phyloP scores from a whole-genome alignment of 371 early-diverging fungal species.

The Synchytrium microbalum region DNA sequence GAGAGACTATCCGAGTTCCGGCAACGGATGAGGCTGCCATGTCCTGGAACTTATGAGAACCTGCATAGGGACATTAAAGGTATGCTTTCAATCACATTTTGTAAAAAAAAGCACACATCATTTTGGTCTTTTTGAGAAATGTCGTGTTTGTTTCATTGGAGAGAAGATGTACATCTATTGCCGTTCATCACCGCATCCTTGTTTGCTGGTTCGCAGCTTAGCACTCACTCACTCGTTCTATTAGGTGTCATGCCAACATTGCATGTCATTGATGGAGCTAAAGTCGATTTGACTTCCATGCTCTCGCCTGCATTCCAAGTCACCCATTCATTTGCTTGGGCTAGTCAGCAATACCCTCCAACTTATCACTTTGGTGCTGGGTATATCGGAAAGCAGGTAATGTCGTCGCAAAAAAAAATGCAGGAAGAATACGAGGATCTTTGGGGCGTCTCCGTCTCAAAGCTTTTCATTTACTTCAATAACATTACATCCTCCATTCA shows the following conservation, averaged over 20 bases:
- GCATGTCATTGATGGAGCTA: constrained; percentile 89
- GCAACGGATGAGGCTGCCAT: constrained; percentile 61
- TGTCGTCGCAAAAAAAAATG: not conserved
- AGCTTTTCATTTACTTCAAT: not conserved
- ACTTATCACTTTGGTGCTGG: constrained; percentile 82
- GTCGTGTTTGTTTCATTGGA: not conserved
- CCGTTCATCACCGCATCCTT: too few species aligned
- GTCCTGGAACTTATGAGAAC: constrained; percentile 81
- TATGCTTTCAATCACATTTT: constrained; percentile 28
- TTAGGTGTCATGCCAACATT: constrained; percentile 69
- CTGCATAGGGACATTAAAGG: constrained; percentile 78
- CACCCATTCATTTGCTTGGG: constrained; percentile 84
- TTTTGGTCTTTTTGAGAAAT: not conserved
- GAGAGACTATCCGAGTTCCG: constrained; percentile 15
- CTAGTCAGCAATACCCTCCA: constrained; percentile 66
- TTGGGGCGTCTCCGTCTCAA: not conserved
- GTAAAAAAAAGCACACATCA: too few species aligned
- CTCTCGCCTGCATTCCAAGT: constrained; percentile 90
- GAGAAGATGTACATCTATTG: too few species aligned
- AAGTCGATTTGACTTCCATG: constrained; percentile 83
- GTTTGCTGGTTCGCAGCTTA: too few species aligned
- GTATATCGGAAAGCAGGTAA: constrained; percentile 30
- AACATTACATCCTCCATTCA: not conserved
- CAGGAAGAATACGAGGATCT: not conserved
- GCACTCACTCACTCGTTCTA: too few species aligned